Evolutionary conservation across 371 early-diverging fungal species (phyloP).

Genomic region (Parasitella parasitica): DNA sequence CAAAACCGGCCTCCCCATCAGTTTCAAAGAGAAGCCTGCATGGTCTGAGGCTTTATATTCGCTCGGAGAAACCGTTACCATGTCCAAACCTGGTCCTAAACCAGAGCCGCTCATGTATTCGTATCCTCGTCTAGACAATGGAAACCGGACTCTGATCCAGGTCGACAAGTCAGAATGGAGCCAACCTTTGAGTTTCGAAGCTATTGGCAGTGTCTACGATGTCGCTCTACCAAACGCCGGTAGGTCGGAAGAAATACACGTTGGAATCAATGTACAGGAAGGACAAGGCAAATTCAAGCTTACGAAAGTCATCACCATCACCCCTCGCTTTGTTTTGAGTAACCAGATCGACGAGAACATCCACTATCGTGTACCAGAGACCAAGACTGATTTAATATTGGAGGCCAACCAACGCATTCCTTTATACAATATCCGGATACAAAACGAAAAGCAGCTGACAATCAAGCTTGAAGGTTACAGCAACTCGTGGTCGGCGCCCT

Average conservation of each 20-base stretch:
- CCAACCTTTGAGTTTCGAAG: conserved; percentile 92
- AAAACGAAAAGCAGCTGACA: conserved; percentile 66
- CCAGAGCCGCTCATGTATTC: conserved; percentile 92
- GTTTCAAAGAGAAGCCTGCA: conserved; percentile 79
- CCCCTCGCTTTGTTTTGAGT: conserved; percentile 90
- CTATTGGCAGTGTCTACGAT: conserved; percentile 86
- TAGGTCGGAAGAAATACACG: conserved; percentile 64
- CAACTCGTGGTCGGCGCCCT: conserved; percentile 89
- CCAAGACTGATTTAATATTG: conserved; percentile 51
- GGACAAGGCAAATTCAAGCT: conserved; percentile 69
- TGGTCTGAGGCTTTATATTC: conserved; percentile 73
- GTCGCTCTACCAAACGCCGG: conserved; percentile 65
- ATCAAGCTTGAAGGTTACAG: conserved; percentile 71
- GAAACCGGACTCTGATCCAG: conserved; percentile 81
- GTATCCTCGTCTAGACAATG: conserved; percentile 79
- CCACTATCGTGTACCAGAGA: conserved; percentile 72
- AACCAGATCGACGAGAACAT: conserved; percentile 76
- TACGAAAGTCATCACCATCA: conserved; percentile 86
- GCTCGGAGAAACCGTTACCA: conserved; percentile 57
- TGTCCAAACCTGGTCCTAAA: conserved; percentile 36
- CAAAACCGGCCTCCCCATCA: conserved; percentile 83
- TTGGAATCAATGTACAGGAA: conserved; percentile 86
- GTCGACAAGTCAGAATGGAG: conserved; percentile 88
- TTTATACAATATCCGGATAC: conserved; percentile 66
- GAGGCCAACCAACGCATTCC: conserved; percentile 64